Evolutionary conservation across 805 yeast species (phyloP).

Genomic region (Ogataea siamensis): DNA sequence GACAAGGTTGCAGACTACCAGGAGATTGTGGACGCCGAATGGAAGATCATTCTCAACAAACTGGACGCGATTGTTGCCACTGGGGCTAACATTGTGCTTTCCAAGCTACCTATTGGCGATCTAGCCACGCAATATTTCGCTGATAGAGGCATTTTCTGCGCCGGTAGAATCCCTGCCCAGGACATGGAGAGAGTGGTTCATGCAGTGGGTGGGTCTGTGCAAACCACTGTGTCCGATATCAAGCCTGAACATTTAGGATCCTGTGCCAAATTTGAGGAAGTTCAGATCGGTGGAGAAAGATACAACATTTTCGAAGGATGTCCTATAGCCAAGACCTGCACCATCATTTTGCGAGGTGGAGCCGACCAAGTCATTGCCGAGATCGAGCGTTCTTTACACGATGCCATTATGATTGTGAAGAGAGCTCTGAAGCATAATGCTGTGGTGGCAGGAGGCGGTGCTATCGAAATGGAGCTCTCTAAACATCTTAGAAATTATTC

Average conservation of each 20-base stretch:
- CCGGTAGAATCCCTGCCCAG: conserved; percentile 87
- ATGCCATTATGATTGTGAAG: conserved; percentile 97
- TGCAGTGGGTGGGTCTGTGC: conserved; percentile 92
- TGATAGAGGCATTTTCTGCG: conserved; percentile 93
- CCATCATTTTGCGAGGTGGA: conserved; percentile 93
- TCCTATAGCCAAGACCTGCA: conserved; percentile 89
- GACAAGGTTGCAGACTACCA: conserved; percentile 93
- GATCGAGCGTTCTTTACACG: conserved; percentile 96
- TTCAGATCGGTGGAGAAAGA: conserved; percentile 94
- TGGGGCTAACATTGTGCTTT: conserved; percentile 90
- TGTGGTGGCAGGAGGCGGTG: conserved; percentile 99
- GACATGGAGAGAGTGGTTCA: conserved; percentile 90
- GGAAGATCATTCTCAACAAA: conserved; percentile 89
- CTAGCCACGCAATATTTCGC: conserved; percentile 99
- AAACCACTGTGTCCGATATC: conserved; percentile 73
- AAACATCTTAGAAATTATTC: conserved; percentile 84
- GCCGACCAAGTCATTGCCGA: conserved; percentile 98
- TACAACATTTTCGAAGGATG: conserved; percentile 92
- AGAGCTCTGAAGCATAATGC: conserved; percentile 84
- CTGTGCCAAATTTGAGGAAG: conserved; percentile 84
- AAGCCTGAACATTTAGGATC: conserved; percentile 73
- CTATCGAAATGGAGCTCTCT: conserved; percentile 96
- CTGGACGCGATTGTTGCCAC: conserved; percentile 76
- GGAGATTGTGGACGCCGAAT: conserved; percentile 97
- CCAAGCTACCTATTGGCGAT: conserved; percentile 96